Evolutionary conservation across 768 basidiomycete genomes (phyloP).

Genomic region (Leccinum fibrillosum): DNA sequence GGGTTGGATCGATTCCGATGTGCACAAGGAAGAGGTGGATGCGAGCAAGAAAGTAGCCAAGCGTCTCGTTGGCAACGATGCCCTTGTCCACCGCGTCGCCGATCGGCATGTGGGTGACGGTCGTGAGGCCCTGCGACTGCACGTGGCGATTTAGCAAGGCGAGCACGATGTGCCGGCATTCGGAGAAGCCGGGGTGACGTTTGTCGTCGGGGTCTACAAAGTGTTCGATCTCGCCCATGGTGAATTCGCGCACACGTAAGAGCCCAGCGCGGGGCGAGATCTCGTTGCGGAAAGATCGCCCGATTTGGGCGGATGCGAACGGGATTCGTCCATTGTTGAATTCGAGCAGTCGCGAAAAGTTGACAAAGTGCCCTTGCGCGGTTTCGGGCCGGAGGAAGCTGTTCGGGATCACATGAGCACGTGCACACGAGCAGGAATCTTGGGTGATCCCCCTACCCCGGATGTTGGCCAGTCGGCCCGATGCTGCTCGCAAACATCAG

Average conservation of each 20-base stretch:
- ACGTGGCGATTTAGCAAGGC: conserved; percentile 77
- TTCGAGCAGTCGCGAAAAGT: conserved; percentile 94
- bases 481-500: conserved; percentile 98
- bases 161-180: conserved; percentile 73
- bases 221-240: conserved; percentile 99
- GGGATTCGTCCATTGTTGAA: conserved; percentile 98
- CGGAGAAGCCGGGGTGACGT: conserved; percentile 76
- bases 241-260: conserved; percentile 96
- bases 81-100: conserved; percentile 87
- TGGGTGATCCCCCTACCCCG: conserved; percentile 56
- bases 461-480: conserved; percentile 95
- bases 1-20: conserved; percentile 82
- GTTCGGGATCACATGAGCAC: neutral
- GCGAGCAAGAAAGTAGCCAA: conserved; percentile 95
- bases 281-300: conserved; percentile 95
- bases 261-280: conserved; percentile 96
- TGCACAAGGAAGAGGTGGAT: conserved; percentile 86
- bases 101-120: conserved; percentile 63
- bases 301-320: conserved; percentile 97
- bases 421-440: neutral
- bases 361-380: conserved; percentile 97
- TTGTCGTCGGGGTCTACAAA: conserved; percentile 96
- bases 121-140: conserved; percentile 73
- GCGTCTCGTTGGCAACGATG: conserved; percentile 93
- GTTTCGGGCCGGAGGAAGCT: conserved; percentile 97